Percentiles rank a stretch among this genome's conserved stretches.
These are phyloP conservation scores for Candida morakotiae DNA, from an alignment of 805 yeast genomes.

Conservation along the genomic window DNA sequence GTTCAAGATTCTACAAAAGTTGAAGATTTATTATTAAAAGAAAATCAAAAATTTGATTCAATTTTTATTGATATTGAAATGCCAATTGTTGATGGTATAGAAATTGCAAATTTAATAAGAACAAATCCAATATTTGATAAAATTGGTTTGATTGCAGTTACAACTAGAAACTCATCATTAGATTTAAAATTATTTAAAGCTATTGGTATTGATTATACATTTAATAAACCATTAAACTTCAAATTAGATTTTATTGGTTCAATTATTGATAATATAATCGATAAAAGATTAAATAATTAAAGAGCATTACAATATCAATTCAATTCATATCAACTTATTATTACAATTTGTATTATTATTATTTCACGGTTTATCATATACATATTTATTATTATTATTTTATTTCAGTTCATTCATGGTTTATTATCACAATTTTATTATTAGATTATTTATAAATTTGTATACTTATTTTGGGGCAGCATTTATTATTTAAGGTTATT, in stretches of 20 bases:
- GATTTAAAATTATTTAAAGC: constrained; percentile 27
- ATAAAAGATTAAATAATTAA: not conserved
- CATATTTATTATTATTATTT: not conserved
- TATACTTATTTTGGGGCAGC: too few relatives aligned
- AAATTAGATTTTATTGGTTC: constrained; percentile 10
- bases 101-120: constrained; percentile 22
- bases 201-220: constrained; percentile 38
- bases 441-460: too few relatives aligned
- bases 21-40: constrained; percentile 11
- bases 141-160: constrained; percentile 37
- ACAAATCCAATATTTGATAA: constrained; percentile 10
- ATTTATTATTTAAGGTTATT: too few relatives aligned
- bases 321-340: not conserved
- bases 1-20: constrained; percentile 29
- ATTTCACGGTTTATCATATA: not conserved
- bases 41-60: constrained; percentile 19
- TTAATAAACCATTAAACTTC: constrained; percentile 35
- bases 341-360: not conserved
- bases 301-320: not conserved
- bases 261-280: constrained; percentile 8
- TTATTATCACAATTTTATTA: not conserved
- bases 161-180: constrained; percentile 25
- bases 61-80: constrained; percentile 43
- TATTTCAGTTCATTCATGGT: not conserved
- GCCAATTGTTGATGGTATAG: constrained; percentile 40